phyloP scores from a whole-genome alignment of 164 flowering plant genomes.

The Annona squamosa region DNA sequence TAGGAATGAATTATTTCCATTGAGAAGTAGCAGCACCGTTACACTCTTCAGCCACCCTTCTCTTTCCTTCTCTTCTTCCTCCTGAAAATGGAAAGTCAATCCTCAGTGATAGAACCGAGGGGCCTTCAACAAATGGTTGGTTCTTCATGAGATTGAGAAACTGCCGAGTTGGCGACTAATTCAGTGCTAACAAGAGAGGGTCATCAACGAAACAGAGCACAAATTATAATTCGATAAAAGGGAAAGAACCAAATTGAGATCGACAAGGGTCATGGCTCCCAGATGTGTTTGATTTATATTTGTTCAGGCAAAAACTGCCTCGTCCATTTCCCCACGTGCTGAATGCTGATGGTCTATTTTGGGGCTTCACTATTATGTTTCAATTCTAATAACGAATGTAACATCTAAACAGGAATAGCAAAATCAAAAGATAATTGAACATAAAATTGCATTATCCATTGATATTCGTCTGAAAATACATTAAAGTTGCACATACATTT shows the following conservation, averaged over 20 bases:
- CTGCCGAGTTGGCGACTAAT: not conserved
- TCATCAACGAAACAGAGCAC: not conserved
- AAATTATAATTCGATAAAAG: too few relatives aligned
- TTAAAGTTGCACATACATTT: too few relatives aligned
- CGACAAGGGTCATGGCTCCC: not conserved
- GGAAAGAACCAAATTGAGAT: not conserved
- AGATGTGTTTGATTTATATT: not conserved
- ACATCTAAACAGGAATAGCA: too few relatives aligned
- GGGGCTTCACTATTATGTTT: too few relatives aligned
- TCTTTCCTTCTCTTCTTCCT: constrained; percentile 41
- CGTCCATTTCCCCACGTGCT: too few relatives aligned
- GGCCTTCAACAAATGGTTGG: not conserved
- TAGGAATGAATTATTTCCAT: constrained; percentile 38
- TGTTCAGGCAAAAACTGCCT: too few relatives aligned
- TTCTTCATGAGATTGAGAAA: not conserved
- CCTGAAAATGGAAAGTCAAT: constrained; percentile 21
- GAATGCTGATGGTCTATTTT: too few relatives aligned
- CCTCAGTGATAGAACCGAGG: not conserved
- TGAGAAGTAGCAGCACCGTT: constrained; percentile 36
- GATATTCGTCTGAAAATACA: too few relatives aligned
- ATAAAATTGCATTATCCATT: too few relatives aligned
- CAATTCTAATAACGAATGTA: too few relatives aligned
- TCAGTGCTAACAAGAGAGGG: not conserved
- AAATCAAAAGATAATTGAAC: too few relatives aligned
- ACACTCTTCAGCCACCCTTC: constrained; percentile 43